phyloP scores from a whole-genome alignment of 495 filamentous ascomycete species.

The Penicillium arizonense region DNA sequence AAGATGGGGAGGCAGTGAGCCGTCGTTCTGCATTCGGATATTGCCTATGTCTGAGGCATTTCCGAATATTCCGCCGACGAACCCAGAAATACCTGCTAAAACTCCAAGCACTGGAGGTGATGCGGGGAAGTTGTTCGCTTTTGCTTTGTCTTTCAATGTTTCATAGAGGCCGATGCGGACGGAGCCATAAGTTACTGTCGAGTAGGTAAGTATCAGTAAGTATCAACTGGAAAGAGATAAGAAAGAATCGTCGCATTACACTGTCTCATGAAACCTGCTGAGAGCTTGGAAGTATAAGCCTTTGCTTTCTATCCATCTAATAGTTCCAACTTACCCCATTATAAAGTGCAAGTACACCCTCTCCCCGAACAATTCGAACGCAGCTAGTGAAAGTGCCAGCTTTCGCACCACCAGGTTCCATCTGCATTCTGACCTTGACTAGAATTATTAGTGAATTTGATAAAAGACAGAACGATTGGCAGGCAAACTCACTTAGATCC shows the following conservation, averaged over 20 bases:
- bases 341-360: constrained; percentile 32
- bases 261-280: constrained; percentile 27
- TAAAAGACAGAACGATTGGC: background rate
- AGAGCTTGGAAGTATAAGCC: constrained; percentile 9
- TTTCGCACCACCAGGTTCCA: constrained; percentile 19
- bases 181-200: constrained; percentile 39
- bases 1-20: constrained; percentile 61
- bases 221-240: background rate
- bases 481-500: constrained; percentile 30
- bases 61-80: constrained; percentile 77
- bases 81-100: constrained; percentile 72
- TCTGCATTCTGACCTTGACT: constrained; percentile 39
- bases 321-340: constrained; percentile 27
- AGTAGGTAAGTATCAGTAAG: background rate
- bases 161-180: constrained; percentile 53
- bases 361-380: constrained; percentile 27
- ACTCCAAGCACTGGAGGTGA: constrained; percentile 64
- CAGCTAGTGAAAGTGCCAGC: constrained; percentile 32
- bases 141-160: constrained; percentile 66
- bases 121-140: constrained; percentile 39
- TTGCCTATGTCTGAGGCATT: constrained; percentile 89
- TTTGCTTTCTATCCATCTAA: background rate
- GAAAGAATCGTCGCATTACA: constrained; percentile 7
- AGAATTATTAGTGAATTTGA: background rate
- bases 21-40: constrained; percentile 92